A percentile compares a stretch with the other conserved stretches of the same genome.
Evolutionary conservation across 768 basidiomycete species (phyloP).

Genomic region (Termitomyces sp.): DNA sequence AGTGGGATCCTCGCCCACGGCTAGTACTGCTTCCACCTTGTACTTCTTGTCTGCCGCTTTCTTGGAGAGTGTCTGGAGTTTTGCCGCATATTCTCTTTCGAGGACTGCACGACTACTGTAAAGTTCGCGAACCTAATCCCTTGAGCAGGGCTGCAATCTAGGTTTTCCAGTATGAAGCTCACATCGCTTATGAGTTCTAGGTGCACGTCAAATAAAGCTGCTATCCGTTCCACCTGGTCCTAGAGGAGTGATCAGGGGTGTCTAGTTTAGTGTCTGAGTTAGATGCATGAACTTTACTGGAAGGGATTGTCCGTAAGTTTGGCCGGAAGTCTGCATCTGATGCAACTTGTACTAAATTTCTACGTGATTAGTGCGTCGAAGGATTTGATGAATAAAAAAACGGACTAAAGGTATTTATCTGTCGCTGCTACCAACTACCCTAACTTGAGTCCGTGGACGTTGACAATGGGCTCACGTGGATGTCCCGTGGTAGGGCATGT

Average conservation of each 20-base stretch:
- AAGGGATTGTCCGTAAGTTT: conserved; percentile 46
- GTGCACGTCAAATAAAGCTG: conserved; percentile 53
- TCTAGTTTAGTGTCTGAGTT: conserved; percentile 5
- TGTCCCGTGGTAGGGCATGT: neutral
- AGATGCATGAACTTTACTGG: conserved; percentile 35
- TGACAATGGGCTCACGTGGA: neutral
- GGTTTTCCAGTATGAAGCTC: conserved; percentile 16
- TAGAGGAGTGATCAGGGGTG: conserved; percentile 21
- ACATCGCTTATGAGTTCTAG: conserved; percentile 65
- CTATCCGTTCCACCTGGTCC: conserved; percentile 72
- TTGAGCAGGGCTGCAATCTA: neutral
- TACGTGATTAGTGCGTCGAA: neutral
- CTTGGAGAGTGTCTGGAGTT: conserved; percentile 59
- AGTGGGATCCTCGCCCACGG: conserved; percentile 65
- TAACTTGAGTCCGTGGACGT: too few relatives aligned
- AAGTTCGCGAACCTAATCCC: conserved; percentile 61
- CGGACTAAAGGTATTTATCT: neutral
- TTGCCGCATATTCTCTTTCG: conserved; percentile 76
- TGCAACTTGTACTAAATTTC: neutral
- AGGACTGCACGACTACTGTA: conserved; percentile 60
- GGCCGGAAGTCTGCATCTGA: conserved; percentile 14
- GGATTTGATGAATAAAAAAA: too few relatives aligned
- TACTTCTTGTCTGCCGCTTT: conserved; percentile 70
- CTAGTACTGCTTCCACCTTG: conserved; percentile 46
- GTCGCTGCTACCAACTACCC: too few relatives aligned